Evolutionary conservation across 768 basidiomycete genomes (phyloP), one percentile per base, ranked within the genome.

Genomic region (Podaxis sp.): DNA sequence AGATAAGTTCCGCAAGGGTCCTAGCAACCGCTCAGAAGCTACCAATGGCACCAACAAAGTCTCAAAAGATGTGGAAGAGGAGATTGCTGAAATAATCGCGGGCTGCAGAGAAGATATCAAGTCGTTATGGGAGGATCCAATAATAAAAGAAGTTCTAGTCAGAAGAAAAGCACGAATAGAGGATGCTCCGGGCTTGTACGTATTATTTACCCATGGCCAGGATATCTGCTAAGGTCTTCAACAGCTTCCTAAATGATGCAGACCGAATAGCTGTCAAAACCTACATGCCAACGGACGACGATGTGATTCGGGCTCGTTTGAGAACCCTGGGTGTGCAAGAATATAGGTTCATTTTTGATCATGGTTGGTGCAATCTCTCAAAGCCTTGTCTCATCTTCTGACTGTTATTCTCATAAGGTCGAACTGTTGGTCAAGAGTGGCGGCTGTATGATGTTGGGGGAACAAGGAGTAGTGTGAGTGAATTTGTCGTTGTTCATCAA

Each of bases 381-480:
- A 47, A 21, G 32, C 16, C 47, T 32, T 21, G 16, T n/a, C 38
- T 51, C 38, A 47, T 36, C 18, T 40, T 21, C 32, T 37, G 16
- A 36, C 16, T 59, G 13, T 57, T 64, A 4, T 16, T 9, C 42
- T 28, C 18, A n/a, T 55, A 55, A 87, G 87, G 83, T 28, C 73
- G 77, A 60, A 82, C 83, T 10, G 77, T 80, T 61, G 88, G 86
- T 1, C 84, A 79, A 61, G 90, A 91, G 69, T 92, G 90, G 90
- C 72, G 86, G 48, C 77, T 93, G 64, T 93, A 89, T 68, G 91
- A 93, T 68, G 89, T 93, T 28, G 90, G 91, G 36, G 90, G 90
- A 18, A 86, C 86, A 37, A 78, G 86, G 64, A 88, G 83, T 56
- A 82, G 77, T 62, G 89, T 90, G 64, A 72, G 86, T 68, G 40